Percentiles rank a stretch among this genome's conserved stretches.
These are phyloP conservation scores for Murraya paniculata DNA, from an alignment of 345 rosid species.

Conservation along the genomic window DNA sequence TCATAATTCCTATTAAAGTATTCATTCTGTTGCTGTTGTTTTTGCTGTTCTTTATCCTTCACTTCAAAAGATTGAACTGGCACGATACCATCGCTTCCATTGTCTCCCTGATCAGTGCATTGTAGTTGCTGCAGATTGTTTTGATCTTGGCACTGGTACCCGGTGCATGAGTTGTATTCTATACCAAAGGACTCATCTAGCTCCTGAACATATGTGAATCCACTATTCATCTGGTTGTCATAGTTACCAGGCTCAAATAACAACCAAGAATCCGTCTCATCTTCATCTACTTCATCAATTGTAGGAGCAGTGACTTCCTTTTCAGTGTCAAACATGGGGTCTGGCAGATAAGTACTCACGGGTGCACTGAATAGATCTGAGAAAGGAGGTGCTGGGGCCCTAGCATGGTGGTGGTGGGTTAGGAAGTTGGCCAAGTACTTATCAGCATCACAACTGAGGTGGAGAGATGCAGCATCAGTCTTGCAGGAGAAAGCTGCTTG, in stretches of 20 bases:
- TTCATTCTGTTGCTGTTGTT: constrained; percentile 33
- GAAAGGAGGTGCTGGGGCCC: constrained; percentile 55
- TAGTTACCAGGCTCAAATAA: constrained; percentile 43
- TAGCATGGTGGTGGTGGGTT: constrained; percentile 75
- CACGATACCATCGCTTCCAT: constrained; percentile 61
- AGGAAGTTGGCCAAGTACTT: constrained; percentile 74
- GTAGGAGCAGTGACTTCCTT: constrained; percentile 27
- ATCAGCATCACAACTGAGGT: constrained; percentile 61
- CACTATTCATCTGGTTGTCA: constrained; percentile 28
- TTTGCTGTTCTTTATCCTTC: constrained; percentile 26
- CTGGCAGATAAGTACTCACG: constrained; percentile 12
- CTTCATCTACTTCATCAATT: constrained; percentile 30
- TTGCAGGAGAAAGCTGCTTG: constrained; percentile 69
- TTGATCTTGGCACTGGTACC: constrained; percentile 40
- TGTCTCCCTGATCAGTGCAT: constrained; percentile 34
- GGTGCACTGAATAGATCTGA: constrained; percentile 24
- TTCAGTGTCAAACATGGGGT: constrained; percentile 26
- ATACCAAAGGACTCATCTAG: constrained; percentile 64
- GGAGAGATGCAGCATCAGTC: constrained; percentile 77
- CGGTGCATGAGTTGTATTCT: constrained; percentile 44
- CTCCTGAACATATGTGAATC: constrained; percentile 50
- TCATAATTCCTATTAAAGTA: constrained; percentile 46
- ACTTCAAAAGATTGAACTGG: constrained; percentile 47
- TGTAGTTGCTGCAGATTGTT: constrained; percentile 35
- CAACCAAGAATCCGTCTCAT: constrained; percentile 80